These are phyloP conservation scores for Metschnikowia santaceciliae DNA, from an alignment of 805 yeast species.

Conservation along the genomic window DNA sequence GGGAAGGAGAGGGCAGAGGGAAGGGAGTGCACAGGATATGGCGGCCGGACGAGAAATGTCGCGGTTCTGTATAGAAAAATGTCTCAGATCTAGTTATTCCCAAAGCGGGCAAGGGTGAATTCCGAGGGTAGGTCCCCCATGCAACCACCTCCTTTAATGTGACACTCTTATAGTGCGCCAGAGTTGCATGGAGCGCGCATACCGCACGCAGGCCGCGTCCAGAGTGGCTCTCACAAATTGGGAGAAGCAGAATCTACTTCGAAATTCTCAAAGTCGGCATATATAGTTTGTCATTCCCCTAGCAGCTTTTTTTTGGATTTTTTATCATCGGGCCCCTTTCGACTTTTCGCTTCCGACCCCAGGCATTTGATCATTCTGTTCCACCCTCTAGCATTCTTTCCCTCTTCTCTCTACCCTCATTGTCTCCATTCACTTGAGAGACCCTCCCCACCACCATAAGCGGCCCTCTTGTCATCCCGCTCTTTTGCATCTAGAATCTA, in stretches of 20 bases:
- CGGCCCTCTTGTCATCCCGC: not conserved
- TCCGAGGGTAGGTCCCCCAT: conserved; percentile 5
- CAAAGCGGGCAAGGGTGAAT: not conserved
- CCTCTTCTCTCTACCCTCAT: conserved; percentile 1
- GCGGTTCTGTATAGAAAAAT: not conserved
- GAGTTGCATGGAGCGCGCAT: conserved; percentile 4
- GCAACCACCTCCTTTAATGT: conserved; percentile 6
- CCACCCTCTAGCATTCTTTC: not conserved
- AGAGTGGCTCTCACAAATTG: conserved; percentile 3
- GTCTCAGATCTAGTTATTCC: conserved; percentile 4
- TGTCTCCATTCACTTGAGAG: conserved; percentile 5
- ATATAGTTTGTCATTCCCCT: not conserved
- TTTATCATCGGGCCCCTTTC: conserved; percentile 5
- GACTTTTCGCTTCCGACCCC: not conserved
- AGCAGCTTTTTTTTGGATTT: not conserved
- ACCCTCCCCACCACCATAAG: not conserved
- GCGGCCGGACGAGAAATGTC: conserved; percentile 2
- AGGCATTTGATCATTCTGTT: not conserved
- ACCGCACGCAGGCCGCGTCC: conserved; percentile 1
- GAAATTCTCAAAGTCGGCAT: not conserved
- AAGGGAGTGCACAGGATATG: not conserved
- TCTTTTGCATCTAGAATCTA: conserved; percentile 1
- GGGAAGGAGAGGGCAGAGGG: not conserved
- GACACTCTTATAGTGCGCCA: conserved; percentile 4
- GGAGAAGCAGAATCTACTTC: not conserved